phyloP scores from a whole-genome alignment of 257 asterid species.

The Nicotiana paniculata region DNA sequence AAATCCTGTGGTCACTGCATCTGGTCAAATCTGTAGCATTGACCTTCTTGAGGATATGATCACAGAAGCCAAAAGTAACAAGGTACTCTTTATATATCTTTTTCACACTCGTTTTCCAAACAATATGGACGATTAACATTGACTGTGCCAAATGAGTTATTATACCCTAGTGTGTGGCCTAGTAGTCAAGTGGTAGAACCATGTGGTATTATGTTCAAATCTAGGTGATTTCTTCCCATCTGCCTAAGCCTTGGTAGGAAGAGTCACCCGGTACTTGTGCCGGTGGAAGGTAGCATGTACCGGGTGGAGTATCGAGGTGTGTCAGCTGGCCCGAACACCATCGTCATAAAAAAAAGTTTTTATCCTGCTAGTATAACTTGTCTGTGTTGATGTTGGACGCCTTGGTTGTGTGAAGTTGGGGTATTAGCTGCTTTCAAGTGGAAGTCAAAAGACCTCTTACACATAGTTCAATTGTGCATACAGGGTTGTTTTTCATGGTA shows the following conservation, averaged over 20 bases:
- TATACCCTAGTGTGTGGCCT: too few relatives aligned
- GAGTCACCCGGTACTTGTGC: too few relatives aligned
- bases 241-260: too few relatives aligned
- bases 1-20: constrained; percentile 33
- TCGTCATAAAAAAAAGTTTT: background rate
- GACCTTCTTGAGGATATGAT: constrained; percentile 63
- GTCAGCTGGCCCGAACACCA: too few relatives aligned
- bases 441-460: background rate
- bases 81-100: constrained; percentile 35
- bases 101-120: background rate
- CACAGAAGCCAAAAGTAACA: constrained; percentile 58
- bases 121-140: background rate
- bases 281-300: too few relatives aligned
- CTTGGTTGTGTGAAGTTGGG: background rate
- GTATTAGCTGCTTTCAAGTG: background rate
- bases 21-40: constrained; percentile 37
- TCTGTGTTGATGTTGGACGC: background rate
- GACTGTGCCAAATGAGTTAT: background rate
- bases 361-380: background rate
- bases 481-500: background rate
- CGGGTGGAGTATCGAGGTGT: too few relatives aligned
- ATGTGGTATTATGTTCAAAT: too few relatives aligned
- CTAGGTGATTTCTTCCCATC: too few relatives aligned
- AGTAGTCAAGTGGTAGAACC: too few relatives aligned
- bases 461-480: background rate